Evolutionary conservation across 768 basidiomycete genomes (phyloP).

Genomic region (Termitomyces sp.): DNA sequence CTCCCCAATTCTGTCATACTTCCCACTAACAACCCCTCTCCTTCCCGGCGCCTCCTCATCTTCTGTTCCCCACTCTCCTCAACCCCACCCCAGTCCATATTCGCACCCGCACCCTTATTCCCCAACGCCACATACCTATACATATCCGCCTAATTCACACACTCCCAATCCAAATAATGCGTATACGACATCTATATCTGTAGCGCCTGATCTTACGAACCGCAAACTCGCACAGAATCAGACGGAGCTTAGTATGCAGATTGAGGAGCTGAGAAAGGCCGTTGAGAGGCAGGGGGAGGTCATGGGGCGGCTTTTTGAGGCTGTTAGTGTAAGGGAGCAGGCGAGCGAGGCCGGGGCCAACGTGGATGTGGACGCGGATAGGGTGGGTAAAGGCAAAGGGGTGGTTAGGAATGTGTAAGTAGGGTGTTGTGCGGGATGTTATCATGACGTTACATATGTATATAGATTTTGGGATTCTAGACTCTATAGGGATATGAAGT

Average conservation of each 20-base stretch:
- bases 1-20: slow-evolving; percentile 9
- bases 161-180: not conserved
- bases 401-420: no score
- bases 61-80: no score
- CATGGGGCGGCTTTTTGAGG: slow-evolving; percentile 31
- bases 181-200: not conserved
- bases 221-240: slow-evolving; percentile 62
- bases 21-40: slow-evolving; percentile 5
- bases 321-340: no score
- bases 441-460: no score
- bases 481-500: no score
- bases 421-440: no score
- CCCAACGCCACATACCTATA: not conserved
- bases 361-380: no score
- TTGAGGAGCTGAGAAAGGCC: slow-evolving; percentile 45
- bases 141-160: not conserved
- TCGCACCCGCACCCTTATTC: not conserved
- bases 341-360: no score
- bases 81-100: not conserved
- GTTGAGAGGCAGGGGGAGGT: slow-evolving; percentile 58
- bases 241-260: slow-evolving; percentile 59
- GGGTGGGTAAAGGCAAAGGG: no score
- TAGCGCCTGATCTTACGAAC: slow-evolving; percentile 40
- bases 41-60: not conserved
- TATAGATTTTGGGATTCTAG: no score